Evolutionary conservation across 2,329 filamentous ascomycete genomes (phyloP).

Genomic region (Nigrospora oryzae): DNA sequence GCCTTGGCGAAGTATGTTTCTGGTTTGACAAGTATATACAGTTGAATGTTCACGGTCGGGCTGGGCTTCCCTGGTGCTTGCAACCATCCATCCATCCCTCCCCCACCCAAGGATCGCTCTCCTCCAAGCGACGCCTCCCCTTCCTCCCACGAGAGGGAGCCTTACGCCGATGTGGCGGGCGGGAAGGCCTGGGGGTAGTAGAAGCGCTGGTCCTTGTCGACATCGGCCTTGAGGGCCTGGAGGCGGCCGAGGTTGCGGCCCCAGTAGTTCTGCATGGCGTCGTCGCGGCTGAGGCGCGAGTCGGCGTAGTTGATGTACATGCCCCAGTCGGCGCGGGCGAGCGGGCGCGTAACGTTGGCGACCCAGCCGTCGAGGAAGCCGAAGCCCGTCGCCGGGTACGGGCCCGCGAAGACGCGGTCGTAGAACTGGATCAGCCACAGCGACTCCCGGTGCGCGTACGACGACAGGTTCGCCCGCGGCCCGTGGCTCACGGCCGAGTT

Average conservation of each 20-base stretch:
- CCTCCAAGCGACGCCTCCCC: too few species aligned
- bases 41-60: too few species aligned
- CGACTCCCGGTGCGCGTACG: slow-evolving; percentile 32
- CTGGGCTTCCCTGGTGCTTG: too few species aligned
- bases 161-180: background rate
- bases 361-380: slow-evolving; percentile 18
- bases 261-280: slow-evolving; percentile 41
- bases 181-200: slow-evolving; percentile 22
- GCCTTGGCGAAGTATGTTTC: too few species aligned
- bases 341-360: slow-evolving; percentile 9
- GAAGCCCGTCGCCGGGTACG: slow-evolving; percentile 17
- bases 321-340: slow-evolving; percentile 13
- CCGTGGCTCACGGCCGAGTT: slow-evolving; percentile 25
- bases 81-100: too few species aligned
- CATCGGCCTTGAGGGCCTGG: slow-evolving; percentile 26
- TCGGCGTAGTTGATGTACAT: slow-evolving; percentile 47
- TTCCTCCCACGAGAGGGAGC: too few species aligned
- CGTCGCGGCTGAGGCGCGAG: slow-evolving; percentile 31
- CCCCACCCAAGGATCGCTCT: too few species aligned
- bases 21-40: too few species aligned
- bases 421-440: slow-evolving; percentile 40
- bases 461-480: slow-evolving; percentile 16
- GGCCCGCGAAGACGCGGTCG: slow-evolving; percentile 24
- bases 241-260: slow-evolving; percentile 27
- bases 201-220: slow-evolving; percentile 32